Evolutionary conservation across 2,329 filamentous ascomycete genomes (phyloP), one percentile per base, ranked within the genome.

Genomic region (Apiospora kogelbergensis): DNA sequence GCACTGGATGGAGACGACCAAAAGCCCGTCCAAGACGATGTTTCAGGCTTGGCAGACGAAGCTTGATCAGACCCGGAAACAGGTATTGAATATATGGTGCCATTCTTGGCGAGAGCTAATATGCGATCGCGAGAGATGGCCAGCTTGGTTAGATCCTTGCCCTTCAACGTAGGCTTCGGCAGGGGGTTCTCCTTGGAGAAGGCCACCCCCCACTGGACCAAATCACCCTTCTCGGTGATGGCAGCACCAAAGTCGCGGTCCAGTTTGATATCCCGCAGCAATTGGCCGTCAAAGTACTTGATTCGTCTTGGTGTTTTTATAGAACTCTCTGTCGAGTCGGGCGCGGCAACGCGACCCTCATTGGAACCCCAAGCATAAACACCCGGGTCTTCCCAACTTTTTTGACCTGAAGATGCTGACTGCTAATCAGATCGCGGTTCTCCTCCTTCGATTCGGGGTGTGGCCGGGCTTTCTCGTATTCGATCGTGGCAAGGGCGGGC

Each of bases 311-410:
- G 95, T 1, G 88, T 89, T 82, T 97, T 98, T 78, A 98, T 85
- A 71, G 91, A 87, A 40, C 84, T 83, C 68, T 97, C 94, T 66
- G 91, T 86, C 10, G 92, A 95, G 71, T 92, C 90, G 0, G 95
- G 94, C 53, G 95, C 94, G 45, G 93, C 93, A n/a, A 97, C 95
- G 74, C 88, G 88, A 70, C 94, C 93, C 20, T 84, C 84, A 76
- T 99, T 99, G 22, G 92, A 94, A 0, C 96, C 96, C 95, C 96
- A 99, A 6, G 92, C 90, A 80, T 97, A 98, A 0, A 98, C 92
- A 1, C 95, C 96, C 0, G 96, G 95, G 70, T 93, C 90, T 80
- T 89, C 88, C 86, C 87, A 90, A 80, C 93, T 97, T 77, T 89
- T 82, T 93, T 94, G 69, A 97, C 92, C 82, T 98, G 95, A 6